Percentiles rank a stretch among this genome's conserved stretches.
Evolutionary conservation across 1,139 yeast genomes (phyloP).

Genomic region (Taphrina flavorubra): DNA sequence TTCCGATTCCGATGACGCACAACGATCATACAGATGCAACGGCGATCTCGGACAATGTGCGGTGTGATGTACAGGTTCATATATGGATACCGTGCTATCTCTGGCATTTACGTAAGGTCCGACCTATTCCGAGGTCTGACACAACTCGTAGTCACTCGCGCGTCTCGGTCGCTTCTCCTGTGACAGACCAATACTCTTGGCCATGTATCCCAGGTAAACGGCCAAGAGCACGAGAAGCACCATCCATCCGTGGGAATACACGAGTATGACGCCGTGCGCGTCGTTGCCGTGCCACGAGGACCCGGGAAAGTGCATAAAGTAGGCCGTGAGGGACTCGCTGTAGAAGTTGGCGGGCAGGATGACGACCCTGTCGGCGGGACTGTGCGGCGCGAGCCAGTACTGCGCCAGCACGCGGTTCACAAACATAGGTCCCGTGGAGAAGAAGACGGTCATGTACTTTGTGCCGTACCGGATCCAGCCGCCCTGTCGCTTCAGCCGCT

Average conservation of each 20-base stretch:
- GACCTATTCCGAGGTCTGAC: neutral
- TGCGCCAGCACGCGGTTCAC: slow-evolving; percentile 25
- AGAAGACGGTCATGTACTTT: slow-evolving; percentile 39
- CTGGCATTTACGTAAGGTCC: no score
- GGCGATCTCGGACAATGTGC: no score
- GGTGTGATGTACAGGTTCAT: no score
- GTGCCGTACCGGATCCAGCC: slow-evolving; percentile 27
- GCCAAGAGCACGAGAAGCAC: neutral
- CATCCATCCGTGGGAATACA: slow-evolving; percentile 4
- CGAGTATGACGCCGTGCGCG: slow-evolving; percentile 24
- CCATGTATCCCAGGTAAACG: neutral
- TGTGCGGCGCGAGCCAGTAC: slow-evolving; percentile 10
- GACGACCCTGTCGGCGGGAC: slow-evolving; percentile 5
- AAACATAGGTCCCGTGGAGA: slow-evolving; percentile 40
- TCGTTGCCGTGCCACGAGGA: slow-evolving; percentile 42
- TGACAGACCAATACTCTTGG: neutral
- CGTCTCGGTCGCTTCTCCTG: neutral
- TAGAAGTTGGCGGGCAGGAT: slow-evolving; percentile 30
- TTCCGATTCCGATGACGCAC: neutral
- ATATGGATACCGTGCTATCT: no score
- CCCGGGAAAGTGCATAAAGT: slow-evolving; percentile 37
- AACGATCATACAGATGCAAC: no score
- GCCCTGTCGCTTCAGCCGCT: slow-evolving; percentile 10
- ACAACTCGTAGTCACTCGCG: slow-evolving; percentile 2
- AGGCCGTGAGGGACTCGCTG: slow-evolving; percentile 23